Conservation (phyloP, 176 grass and related monocot genomes). For the Lolium perenne region DNA sequence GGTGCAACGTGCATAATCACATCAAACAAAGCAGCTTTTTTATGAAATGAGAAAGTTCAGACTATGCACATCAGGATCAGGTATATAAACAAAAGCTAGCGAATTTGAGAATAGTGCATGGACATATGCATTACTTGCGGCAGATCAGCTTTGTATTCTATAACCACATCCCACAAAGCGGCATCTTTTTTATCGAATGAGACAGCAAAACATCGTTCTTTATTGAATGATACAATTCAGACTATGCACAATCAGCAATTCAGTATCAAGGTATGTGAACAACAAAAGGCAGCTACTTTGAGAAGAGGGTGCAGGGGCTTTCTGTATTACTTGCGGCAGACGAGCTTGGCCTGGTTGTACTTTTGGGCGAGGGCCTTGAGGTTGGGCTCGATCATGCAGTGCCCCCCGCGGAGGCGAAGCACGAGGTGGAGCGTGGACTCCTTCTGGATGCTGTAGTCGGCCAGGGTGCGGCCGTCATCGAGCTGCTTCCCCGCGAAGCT, state of each 20-base stretch:
- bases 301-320: neutral
- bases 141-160: slow-evolving; percentile 35
- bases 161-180: no score
- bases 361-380: slow-evolving; percentile 31
- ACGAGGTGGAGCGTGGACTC: slow-evolving; percentile 40
- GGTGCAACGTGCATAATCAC: neutral
- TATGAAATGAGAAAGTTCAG: neutral
- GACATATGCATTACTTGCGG: slow-evolving; percentile 28
- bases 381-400: neutral
- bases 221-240: neutral
- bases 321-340: slow-evolving; percentile 46
- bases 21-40: neutral
- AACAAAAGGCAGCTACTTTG: slow-evolving; percentile 3
- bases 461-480: slow-evolving; percentile 59
- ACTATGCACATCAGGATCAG: neutral
- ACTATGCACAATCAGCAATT: neutral
- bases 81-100: no score
- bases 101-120: no score
- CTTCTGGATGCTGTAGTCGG: slow-evolving; percentile 61
- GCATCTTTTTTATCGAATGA: neutral
- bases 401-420: slow-evolving; percentile 28
- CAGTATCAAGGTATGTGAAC: neutral
- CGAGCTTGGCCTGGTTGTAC: slow-evolving; percentile 40
- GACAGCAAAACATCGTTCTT: neutral
- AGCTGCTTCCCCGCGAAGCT: slow-evolving; percentile 73